Evolutionary conservation across 768 basidiomycete species (phyloP), one percentile per base, ranked within the genome.

Genomic region (Leccinellum rugosiceps): DNA sequence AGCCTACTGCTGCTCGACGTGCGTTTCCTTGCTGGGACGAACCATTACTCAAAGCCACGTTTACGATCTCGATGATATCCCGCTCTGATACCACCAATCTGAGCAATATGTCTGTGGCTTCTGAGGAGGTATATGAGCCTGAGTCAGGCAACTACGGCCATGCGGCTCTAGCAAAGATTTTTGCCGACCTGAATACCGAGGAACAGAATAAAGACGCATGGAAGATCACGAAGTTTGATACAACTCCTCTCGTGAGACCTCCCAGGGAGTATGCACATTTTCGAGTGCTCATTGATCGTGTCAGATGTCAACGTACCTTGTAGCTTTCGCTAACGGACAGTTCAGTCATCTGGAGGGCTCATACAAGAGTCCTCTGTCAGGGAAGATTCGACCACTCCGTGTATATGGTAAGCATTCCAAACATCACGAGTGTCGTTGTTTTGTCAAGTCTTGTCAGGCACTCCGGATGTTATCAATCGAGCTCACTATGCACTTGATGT

Each of bases 11-110:
- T 58, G 94, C 95, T 9, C 78, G 94, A 50, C 80, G 83, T 43
- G 84, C 88, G 6, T 90, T 92, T 71, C 91, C 91, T 26, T 92
- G 88, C 76, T 96, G 92, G 91, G 95, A 97, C 68, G 94, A 97
- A 68, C 96, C 95, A 15, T 78, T 84, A 35, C 78, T 95, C 63
- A 98, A 98, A 72, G 88, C 94, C 0, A 93, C 87, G 3, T 91
- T 88, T 68, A 66, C 80, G 0, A 76, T 94, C 58, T 87, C 86
- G 14, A 78, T 95, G 79, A 79, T 95, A 65, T 91, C 92, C n/a
- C 84, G 86, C 58, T 77, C 75, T 9, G 83, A 84, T 60, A 88
- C 90, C 4, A 83, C 85, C 67, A 90, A 83, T 69, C 76, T 98
- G 59, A 87, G 86, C 76, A 98, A 98, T 75, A 96, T 94, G 91